Conservation (phyloP, 129 eudicot genomes). For the Cynara cardunculus region DNA sequence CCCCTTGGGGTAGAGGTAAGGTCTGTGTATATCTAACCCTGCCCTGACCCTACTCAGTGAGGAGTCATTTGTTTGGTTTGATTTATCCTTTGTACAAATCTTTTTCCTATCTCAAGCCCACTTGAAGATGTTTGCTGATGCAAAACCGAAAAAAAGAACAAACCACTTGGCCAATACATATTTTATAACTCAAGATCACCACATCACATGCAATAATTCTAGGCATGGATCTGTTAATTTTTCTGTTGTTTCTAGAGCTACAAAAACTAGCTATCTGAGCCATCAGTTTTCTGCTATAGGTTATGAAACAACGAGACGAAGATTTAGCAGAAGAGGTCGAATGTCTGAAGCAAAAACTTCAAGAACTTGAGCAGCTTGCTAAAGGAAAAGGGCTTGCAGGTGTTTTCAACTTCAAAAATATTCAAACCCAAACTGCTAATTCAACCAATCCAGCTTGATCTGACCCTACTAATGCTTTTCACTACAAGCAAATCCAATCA, state of each 20-base stretch:
- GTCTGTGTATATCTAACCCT: too few species aligned
- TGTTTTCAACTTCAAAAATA: slow-evolving; percentile 47
- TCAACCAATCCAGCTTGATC: slow-evolving; percentile 43
- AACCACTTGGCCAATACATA: too few species aligned
- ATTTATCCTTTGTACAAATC: too few species aligned
- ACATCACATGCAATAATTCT: neutral
- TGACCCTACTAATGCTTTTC: slow-evolving; percentile 3
- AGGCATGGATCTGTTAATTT: neutral
- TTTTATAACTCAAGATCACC: too few species aligned
- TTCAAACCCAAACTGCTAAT: slow-evolving; percentile 37
- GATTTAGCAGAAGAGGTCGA: slow-evolving; percentile 69
- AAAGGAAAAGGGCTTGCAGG: slow-evolving; percentile 67
- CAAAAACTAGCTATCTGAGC: neutral
- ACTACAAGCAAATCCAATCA: slow-evolving; percentile 10
- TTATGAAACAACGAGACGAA: slow-evolving; percentile 60
- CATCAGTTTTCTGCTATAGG: slow-evolving; percentile 27
- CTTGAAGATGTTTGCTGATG: too few species aligned
- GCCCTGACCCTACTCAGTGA: too few species aligned
- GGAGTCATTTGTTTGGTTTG: too few species aligned
- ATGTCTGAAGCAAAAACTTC: slow-evolving; percentile 48
- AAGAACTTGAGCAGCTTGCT: slow-evolving; percentile 69
- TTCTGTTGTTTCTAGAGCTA: neutral
- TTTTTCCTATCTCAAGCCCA: too few species aligned
- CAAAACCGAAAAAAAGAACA: too few species aligned
- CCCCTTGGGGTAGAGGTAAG: too few species aligned